Base-by-base conservation (phyloP, 163 green algal species). In the Scenedesmus sp. region DNA sequence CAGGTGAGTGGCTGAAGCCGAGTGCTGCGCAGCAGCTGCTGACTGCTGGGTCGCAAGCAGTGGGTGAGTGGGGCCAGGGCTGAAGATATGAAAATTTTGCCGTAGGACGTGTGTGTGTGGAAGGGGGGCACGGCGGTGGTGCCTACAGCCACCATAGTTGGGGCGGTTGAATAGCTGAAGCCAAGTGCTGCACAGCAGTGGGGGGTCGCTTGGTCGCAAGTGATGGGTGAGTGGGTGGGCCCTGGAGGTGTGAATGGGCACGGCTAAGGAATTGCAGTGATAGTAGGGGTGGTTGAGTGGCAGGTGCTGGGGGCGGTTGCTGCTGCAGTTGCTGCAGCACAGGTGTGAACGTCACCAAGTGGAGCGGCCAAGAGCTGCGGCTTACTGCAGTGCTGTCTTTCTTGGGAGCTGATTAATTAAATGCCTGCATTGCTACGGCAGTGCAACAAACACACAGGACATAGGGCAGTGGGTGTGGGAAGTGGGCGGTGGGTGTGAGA, bases 121-220 rank as follows among this genome's bases (percentile, higher is more conserved):
- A 82, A 18, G 93, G 93, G 4, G 46, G 94, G 18, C 87, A 91
- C 20, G 91, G 59, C 8, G 93, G 93, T 0, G 8, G 92, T 46
- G 93, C 91, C 16, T 95, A 92, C 62, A 92, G 93, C 54, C 89
- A 12, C 23, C 89, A 0, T 46, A 46, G 34, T 46, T 95, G 76
- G 92, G 91, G 20, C 18, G 93, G 1, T 91, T 91, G 0, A 94
- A 94, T 91, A 94, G 87, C 34, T 95, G 6, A 92, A 92, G 60
- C 92, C 93, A 4, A 89, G 87, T 0, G 93, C 82, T 56, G 16
- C 59, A 1, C 89, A 94, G 55, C 82, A 91, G 86, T 4, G 90
- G 3, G 1, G 34, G 56, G 18, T 62, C 1, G 13, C 77, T 5
- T 59, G 74, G 9, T 55, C 89, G 70, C 23, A 70, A 12, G 13